These are phyloP conservation scores for Bacidia rubella DNA, from an alignment of 495 filamentous ascomycete genomes.

Conservation along the genomic window DNA sequence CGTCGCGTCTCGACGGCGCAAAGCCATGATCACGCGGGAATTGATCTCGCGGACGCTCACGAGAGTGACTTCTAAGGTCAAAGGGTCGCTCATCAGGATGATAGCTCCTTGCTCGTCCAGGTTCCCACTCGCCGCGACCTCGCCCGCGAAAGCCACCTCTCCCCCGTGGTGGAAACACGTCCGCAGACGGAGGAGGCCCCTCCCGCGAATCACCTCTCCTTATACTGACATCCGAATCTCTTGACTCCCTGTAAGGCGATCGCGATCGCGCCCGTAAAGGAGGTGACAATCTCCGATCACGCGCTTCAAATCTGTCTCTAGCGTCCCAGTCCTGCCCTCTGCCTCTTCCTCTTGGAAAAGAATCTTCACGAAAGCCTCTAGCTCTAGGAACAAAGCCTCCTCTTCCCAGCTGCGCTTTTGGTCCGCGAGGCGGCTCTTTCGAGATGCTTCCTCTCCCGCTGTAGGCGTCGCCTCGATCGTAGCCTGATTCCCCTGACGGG, in stretches of 20 bases:
- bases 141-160: conserved; percentile 49
- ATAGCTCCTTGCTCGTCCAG: conserved; percentile 41
- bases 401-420: conserved; percentile 53
- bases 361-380: conserved; percentile 34
- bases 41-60: conserved; percentile 30
- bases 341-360: conserved; percentile 23
- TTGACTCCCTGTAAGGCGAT: conserved; percentile 38
- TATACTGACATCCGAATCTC: conserved; percentile 29
- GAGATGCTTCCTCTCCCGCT: conserved; percentile 28
- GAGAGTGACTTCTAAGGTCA: conserved; percentile 51
- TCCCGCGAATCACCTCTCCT: conserved; percentile 44
- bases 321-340: conserved; percentile 22
- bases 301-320: conserved; percentile 18
- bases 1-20: conserved; percentile 30
- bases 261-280: conserved; percentile 22
- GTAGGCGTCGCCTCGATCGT: conserved; percentile 34
- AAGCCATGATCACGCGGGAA: conserved; percentile 33
- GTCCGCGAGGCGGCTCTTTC: conserved; percentile 53
- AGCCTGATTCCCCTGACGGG: conserved; percentile 26
- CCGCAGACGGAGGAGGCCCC: conserved; percentile 52
- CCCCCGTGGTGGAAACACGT: conserved; percentile 38
- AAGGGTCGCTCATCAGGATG: conserved; percentile 52
- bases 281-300: conserved; percentile 22
- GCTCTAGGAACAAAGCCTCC: conserved; percentile 36
- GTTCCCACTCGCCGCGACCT: conserved; percentile 55